phyloP scores from a whole-genome alignment of 371 early-diverging fungal species.

The Apophysomyces ossiformis region DNA sequence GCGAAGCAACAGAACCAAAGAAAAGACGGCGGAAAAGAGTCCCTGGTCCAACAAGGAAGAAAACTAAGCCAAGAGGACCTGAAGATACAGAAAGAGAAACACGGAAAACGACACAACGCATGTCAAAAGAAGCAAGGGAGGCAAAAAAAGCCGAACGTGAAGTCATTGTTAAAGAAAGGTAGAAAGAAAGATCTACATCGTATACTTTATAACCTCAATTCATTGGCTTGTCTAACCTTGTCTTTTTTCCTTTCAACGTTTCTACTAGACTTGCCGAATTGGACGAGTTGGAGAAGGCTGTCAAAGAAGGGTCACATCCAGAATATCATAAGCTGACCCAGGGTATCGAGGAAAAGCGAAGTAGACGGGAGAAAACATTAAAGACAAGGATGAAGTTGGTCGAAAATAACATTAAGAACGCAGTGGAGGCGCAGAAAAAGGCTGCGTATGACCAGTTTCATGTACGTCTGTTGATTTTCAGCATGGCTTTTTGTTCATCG shows the following conservation, averaged over 20 bases:
- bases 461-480: slow-evolving; percentile 21
- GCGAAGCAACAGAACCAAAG: slow-evolving; percentile 17
- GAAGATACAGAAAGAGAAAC: slow-evolving; percentile 14
- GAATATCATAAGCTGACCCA: slow-evolving; percentile 26
- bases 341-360: slow-evolving; percentile 29
- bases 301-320: slow-evolving; percentile 26
- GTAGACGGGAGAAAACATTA: slow-evolving; percentile 3
- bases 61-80: neutral
- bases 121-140: slow-evolving; percentile 12
- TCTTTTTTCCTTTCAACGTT: neutral
- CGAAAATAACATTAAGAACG: slow-evolving; percentile 19
- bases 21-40: slow-evolving; percentile 10
- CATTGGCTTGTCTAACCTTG: neutral
- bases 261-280: slow-evolving; percentile 25
- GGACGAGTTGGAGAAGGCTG: slow-evolving; percentile 28
- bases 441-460: slow-evolving; percentile 29
- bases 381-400: slow-evolving; percentile 11
- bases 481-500: slow-evolving; percentile 6
- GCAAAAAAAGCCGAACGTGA: slow-evolving; percentile 16
- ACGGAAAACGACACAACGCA: slow-evolving; percentile 17
- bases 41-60: slow-evolving; percentile 13
- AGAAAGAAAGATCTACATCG: slow-evolving; percentile 11
- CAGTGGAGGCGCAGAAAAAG: slow-evolving; percentile 22
- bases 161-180: slow-evolving; percentile 15
- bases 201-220: neutral